Base-by-base conservation (phyloP, 768 basidiomycete species). In the Amanita inopinata region DNA sequence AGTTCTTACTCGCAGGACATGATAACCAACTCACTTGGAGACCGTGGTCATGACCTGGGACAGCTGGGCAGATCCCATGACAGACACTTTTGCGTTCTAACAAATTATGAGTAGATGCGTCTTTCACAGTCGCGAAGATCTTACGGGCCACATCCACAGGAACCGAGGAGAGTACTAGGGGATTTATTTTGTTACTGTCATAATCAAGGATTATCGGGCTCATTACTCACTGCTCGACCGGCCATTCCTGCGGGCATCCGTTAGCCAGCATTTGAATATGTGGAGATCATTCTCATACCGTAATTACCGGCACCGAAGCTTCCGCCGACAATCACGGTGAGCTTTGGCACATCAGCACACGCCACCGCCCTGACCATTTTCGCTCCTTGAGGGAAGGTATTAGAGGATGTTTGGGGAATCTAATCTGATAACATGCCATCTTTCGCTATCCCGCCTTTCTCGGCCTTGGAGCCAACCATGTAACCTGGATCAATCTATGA, bases 311-410 rank as follows among this genome's bases (percentile, higher is more conserved):
- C 92, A 19, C 91, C 91, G 57, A 90, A 94, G 56, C 86, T 90
- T 34, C 92, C 92, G 12, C 92, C 92, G 18, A 94, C 84, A 37
- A 96, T 68, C 20, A 96, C 87, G 0, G 91, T 96, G 47, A 94
- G 68, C 62, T 97, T 97, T 10, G 93, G 91, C 5, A 94, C 90
- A 50, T 94, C 83, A 12, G 90, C 89, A 50, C 90, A 90, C 3
- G 90, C 89, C 12, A 93, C 90, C 4, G 90, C 89, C 33, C 92
- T 80, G 52, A 97, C 92, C 88, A 97, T 93, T 70, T 96, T 96
- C 5, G 92, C 92, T 28, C 78, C 78, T 74, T n/a, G n/a, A 17
- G 36, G 3, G 32, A 14, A 44, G 39, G 23, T 9, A 37, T 45
- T 11, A 24, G 10, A 32, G 2, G 40, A 32, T 5, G 27, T 19